These are phyloP conservation scores for Trypanosoma boissoni DNA, from an alignment of 208 protist species.

Conservation along the genomic window DNA sequence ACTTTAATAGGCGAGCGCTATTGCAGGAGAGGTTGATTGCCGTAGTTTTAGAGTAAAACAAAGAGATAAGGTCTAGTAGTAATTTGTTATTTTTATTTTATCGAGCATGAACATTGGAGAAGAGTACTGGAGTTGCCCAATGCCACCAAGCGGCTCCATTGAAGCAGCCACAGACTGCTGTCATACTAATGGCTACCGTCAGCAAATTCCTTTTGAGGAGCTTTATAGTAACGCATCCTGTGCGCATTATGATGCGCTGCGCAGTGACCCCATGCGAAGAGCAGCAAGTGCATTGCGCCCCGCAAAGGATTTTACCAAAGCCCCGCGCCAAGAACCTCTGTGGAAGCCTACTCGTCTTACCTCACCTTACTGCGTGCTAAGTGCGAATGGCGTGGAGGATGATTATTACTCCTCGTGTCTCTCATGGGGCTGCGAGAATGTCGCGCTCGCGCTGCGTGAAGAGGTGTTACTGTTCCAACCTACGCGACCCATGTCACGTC, in stretches of 20 bases:
- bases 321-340: constrained; percentile 3
- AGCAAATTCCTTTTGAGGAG: constrained; percentile 2
- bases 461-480: constrained; percentile 74
- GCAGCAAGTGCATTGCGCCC: neutral
- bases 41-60: no score
- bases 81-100: no score
- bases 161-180: neutral
- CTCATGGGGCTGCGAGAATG: constrained; percentile 63
- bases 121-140: neutral
- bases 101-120: no score
- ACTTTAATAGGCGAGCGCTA: no score
- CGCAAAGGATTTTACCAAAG: neutral
- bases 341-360: constrained; percentile 73
- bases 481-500: constrained; percentile 34
- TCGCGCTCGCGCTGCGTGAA: constrained; percentile 59
- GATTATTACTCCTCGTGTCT: constrained; percentile 79
- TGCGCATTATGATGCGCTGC: neutral
- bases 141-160: neutral
- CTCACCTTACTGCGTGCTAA: constrained; percentile 74
- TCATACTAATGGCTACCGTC: neutral
- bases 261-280: neutral
- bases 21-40: no score
- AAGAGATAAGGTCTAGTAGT: no score
- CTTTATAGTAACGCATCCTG: neutral
- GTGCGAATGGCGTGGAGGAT: constrained; percentile 58